Percentiles rank a stretch among this genome's conserved stretches.
Conservation (phyloP, 2,329 filamentous ascomycete genomes). For the Orbilia oligospora region DNA sequence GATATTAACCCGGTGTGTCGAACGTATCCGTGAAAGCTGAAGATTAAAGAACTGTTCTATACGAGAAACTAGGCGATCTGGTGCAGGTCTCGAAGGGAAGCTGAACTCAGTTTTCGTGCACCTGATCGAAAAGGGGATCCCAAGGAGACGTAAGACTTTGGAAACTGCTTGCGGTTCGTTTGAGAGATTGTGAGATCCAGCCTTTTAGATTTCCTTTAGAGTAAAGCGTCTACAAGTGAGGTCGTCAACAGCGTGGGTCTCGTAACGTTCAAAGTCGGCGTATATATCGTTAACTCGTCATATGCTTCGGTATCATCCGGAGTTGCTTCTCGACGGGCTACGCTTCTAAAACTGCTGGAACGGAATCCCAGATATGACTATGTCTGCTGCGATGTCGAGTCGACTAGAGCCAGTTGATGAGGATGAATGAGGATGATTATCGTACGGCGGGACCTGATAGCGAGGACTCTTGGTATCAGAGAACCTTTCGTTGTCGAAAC, state of each 20-base stretch:
- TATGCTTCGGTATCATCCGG: conserved; percentile 44
- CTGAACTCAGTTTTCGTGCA: conserved; percentile 21
- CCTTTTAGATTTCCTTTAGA: conserved; percentile 56
- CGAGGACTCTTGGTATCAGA: conserved; percentile 29
- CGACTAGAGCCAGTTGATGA: conserved; percentile 16
- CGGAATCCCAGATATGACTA: neutral
- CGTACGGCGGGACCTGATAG: conserved; percentile 14
- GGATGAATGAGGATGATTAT: conserved; percentile 5
- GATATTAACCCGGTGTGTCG: conserved; percentile 43
- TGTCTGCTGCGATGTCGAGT: conserved; percentile 17
- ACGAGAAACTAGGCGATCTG: conserved; percentile 35
- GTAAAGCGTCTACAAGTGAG: conserved; percentile 60
- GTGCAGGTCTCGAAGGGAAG: conserved; percentile 22
- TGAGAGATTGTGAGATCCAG: conserved; percentile 48
- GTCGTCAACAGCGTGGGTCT: conserved; percentile 61
- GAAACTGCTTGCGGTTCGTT: conserved; percentile 24
- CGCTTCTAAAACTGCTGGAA: conserved; percentile 7
- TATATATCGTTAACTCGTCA: conserved; percentile 60
- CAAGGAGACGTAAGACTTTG: conserved; percentile 31
- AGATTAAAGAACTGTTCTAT: conserved; percentile 46
- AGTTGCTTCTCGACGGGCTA: conserved; percentile 32
- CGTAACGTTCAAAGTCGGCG: conserved; percentile 60
- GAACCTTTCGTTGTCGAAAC: conserved; percentile 14
- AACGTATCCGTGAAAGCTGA: conserved; percentile 40
- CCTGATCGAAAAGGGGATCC: conserved; percentile 35